A percentile compares a stretch with the other conserved stretches of the same genome.
Evolutionary conservation across 208 protist genomes (phyloP).

Genomic region (Dictyostelium gargantuum): DNA sequence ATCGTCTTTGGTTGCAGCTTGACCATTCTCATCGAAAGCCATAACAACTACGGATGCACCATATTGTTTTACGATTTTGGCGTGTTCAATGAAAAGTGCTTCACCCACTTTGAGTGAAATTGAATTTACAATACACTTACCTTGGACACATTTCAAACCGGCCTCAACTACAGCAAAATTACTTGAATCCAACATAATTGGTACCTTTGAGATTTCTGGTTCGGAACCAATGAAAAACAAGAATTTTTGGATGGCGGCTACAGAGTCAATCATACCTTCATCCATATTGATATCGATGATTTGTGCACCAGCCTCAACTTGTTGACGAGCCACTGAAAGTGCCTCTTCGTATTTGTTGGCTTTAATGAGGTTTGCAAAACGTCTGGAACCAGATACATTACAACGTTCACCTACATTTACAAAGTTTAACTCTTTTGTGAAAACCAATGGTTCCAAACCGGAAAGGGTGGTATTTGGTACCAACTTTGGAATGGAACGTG

Average conservation of each 20-base stretch:
- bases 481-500: background rate
- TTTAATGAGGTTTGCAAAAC: slow-evolving; percentile 94
- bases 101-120: slow-evolving; percentile 96
- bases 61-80: slow-evolving; percentile 90
- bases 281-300: slow-evolving; percentile 98
- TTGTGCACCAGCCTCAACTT: slow-evolving; percentile 95
- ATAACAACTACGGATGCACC: slow-evolving; percentile 91
- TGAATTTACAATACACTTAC: slow-evolving; percentile 97
- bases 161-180: slow-evolving; percentile 94
- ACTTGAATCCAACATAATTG: slow-evolving; percentile 97
- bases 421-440: slow-evolving; percentile 90
- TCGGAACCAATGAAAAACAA: slow-evolving; percentile 94
- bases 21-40: slow-evolving; percentile 95
- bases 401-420: slow-evolving; percentile 97
- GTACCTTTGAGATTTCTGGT: slow-evolving; percentile 89
- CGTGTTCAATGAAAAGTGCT: slow-evolving; percentile 93
- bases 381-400: slow-evolving; percentile 95
- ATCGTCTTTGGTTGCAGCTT: slow-evolving; percentile 89
- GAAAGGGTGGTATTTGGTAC: slow-evolving; percentile 74
- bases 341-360: slow-evolving; percentile 91
- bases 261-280: slow-evolving; percentile 95
- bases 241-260: slow-evolving; percentile 92
- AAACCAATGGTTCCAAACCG: slow-evolving; percentile 90
- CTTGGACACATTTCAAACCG: slow-evolving; percentile 92
- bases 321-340: slow-evolving; percentile 83